Percentiles rank a stretch among this genome's conserved stretches.
Conservation (phyloP, 2,329 filamentous ascomycete genomes). For the Fusarium denticulatum region DNA sequence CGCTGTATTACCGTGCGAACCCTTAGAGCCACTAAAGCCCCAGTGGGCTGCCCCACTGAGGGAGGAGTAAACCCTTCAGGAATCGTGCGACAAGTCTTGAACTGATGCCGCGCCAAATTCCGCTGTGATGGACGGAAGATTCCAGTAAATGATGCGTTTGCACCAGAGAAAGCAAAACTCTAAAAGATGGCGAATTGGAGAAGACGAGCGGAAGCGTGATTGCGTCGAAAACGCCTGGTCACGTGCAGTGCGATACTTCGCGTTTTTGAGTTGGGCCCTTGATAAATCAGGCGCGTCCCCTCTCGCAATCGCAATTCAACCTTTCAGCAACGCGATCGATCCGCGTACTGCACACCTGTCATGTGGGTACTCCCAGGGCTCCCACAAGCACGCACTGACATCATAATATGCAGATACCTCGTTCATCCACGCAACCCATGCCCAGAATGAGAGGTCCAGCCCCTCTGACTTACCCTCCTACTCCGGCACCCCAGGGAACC, state of each 20-base stretch:
- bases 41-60: no score
- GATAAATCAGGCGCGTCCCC: neutral
- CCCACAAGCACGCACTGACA: neutral
- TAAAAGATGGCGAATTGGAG: neutral
- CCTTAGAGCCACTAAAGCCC: no score
- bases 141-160: no score
- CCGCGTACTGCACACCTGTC: neutral
- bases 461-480: neutral
- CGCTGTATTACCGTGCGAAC: neutral
- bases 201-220: no score
- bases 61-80: neutral
- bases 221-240: neutral
- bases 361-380: neutral
- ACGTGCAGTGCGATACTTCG: rapidly evolving
- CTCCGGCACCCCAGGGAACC: neutral
- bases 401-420: neutral
- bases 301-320: neutral
- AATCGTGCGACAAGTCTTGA: neutral
- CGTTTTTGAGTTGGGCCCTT: neutral
- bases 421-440: neutral
- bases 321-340: neutral
- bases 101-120: neutral
- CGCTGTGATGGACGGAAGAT: neutral
- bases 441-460: neutral
- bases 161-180: neutral